Evolutionary conservation across 176 grass and related monocot genomes (phyloP).

Genomic region (Oryza rufipogon): DNA sequence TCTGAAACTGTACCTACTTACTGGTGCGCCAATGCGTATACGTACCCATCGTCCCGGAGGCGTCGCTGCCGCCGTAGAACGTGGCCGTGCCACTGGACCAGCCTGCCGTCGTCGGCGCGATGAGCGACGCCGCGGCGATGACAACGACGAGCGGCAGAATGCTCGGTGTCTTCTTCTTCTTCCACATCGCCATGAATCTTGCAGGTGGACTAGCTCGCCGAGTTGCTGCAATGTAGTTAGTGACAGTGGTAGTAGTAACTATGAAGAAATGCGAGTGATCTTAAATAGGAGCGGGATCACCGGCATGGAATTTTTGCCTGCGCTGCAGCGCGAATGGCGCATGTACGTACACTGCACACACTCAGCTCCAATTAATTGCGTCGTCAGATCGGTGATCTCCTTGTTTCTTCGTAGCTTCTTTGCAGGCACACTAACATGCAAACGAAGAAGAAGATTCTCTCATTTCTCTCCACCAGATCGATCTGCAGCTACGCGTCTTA

Average conservation of each 20-base stretch:
- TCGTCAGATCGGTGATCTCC: slow-evolving; percentile 33
- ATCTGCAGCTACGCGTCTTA: slow-evolving; percentile 32
- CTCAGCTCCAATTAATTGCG: slow-evolving; percentile 35
- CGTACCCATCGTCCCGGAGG: slow-evolving; percentile 76
- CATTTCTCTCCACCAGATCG: slow-evolving; percentile 11
- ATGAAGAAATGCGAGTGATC: not conserved
- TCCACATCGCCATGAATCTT: not conserved
- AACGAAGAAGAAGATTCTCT: slow-evolving; percentile 9
- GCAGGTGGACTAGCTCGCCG: not conserved
- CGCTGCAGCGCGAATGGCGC: not conserved
- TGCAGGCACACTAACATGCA: not conserved
- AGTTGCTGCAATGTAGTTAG: not conserved
- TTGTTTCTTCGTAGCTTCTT: slow-evolving; percentile 13
- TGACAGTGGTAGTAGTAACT: not conserved
- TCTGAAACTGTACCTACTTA: too few relatives aligned
- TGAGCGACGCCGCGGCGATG: slow-evolving; percentile 27
- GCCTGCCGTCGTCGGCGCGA: slow-evolving; percentile 9
- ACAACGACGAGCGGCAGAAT: slow-evolving; percentile 10
- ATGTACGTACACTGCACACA: slow-evolving; percentile 10
- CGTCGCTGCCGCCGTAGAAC: slow-evolving; percentile 73
- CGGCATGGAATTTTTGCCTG: not conserved
- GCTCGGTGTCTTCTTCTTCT: not conserved
- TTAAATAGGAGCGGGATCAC: slow-evolving; percentile 38
- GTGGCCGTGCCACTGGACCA: slow-evolving; percentile 30
- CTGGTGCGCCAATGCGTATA: not conserved